Percentiles rank a stretch among this genome's conserved stretches.
Evolutionary conservation across 371 early-diverging fungal genomes (phyloP).

Genomic region (Apophysomyces trapeziformis): DNA sequence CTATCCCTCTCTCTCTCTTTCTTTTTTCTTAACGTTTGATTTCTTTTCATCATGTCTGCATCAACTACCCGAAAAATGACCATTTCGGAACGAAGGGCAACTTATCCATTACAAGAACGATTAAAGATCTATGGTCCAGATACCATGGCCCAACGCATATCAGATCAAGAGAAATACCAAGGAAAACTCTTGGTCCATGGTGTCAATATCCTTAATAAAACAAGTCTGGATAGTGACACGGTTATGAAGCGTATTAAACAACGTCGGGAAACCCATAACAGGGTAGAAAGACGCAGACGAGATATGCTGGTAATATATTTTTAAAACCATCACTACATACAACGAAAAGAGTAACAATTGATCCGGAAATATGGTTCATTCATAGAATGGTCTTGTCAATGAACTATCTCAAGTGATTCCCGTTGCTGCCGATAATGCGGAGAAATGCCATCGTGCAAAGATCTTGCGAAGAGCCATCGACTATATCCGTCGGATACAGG

Average conservation of each 20-base stretch:
- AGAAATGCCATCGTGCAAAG: slow-evolving; percentile 29
- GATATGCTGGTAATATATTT: slow-evolving; percentile 39
- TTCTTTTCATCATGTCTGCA: slow-evolving; percentile 12
- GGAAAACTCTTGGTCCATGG: slow-evolving; percentile 47
- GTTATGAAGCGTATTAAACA: slow-evolving; percentile 59
- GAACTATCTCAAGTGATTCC: slow-evolving; percentile 29
- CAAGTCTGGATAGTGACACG: slow-evolving; percentile 57
- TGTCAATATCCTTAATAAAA: slow-evolving; percentile 61
- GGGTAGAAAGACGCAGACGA: slow-evolving; percentile 60
- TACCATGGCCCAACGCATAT: slow-evolving; percentile 24
- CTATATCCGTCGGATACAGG: slow-evolving; percentile 32
- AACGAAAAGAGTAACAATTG: too few species aligned
- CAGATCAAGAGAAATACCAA: slow-evolving; percentile 23
- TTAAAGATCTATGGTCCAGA: slow-evolving; percentile 30
- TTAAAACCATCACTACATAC: too few species aligned
- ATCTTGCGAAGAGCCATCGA: slow-evolving; percentile 31
- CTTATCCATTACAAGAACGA: slow-evolving; percentile 28
- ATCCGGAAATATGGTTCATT: too few species aligned
- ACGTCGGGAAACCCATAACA: slow-evolving; percentile 61
- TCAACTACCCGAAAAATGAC: slow-evolving; percentile 14
- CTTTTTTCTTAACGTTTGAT: neutral
- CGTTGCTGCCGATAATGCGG: slow-evolving; percentile 15
- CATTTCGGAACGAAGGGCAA: slow-evolving; percentile 27
- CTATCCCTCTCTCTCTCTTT: slow-evolving; percentile 10
- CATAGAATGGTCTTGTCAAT: slow-evolving; percentile 28